Evolutionary conservation across 2,329 filamentous ascomycete species (phyloP), one percentile per base, ranked within the genome.

Genomic region (Phoma sp.): DNA sequence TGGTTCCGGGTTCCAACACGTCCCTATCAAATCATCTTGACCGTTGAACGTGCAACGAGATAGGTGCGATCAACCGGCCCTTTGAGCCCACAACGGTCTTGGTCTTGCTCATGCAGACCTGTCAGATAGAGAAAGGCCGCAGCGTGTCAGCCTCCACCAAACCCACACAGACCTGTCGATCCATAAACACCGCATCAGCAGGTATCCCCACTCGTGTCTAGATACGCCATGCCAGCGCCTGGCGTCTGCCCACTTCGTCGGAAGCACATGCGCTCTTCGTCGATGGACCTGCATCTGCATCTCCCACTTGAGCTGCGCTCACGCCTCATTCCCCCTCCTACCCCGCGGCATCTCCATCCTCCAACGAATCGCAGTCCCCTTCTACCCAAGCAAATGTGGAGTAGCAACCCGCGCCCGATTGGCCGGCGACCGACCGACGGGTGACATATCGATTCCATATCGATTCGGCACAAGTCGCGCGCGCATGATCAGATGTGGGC

Each of bases 401-500:
- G 46, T 52, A 35, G 48, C 29, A 18, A 1, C 18, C 18, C 18
- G 18, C 18, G 18, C 18, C 18, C 53, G 38, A 27, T 45, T 23
- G 30, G 38, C 41, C 39, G 39, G 47, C 35, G 38, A n/a, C 53
- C 44, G 48, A 47, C 40, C 53, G 47, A 47, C 18, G 18, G 18
- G 18, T 18, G 18, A 18, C 18, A 18, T 18, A 18, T 18, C 18
- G 18, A 18, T 18, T 18, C 18, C 18, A 18, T 18, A 18, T 18
- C 18, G 18, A 1, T 18, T 18, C 53, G 44, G 44, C 47, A 56
- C 53, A 52, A 48, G 40, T 52, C 53, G 35, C 18, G 18, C 18
- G 18, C 43, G 53, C 53, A 45, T 47, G 44, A 39, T 52, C 43
- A 48, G 53, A 42, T 29, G 42, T 44, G 18, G 32, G 32, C 39